Base-by-base conservation (phyloP, 2,329 filamentous ascomycete species). In the Chaetomium olivaceum region DNA sequence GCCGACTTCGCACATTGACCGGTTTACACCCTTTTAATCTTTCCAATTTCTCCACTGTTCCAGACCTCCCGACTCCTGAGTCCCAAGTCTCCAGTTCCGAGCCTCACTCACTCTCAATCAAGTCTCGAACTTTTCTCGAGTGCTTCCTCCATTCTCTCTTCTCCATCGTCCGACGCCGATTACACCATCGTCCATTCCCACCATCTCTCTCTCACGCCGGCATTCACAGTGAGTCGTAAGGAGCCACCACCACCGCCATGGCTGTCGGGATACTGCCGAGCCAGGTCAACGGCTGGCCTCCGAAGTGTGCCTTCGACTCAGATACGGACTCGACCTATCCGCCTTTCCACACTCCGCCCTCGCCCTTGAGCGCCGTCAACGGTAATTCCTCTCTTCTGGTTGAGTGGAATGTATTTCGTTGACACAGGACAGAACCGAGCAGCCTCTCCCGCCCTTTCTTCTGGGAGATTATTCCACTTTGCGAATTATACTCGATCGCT, bases 401-500 rank as follows among this genome's bases (percentile, higher is more conserved):
- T 2, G 19, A 27, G n/a, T 12, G 25, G 2, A 12, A 16, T 19
- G 11, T 16, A n/a, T 23, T 25, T 6, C 27, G 19, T 52, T 62
- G 29, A 59, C 25, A 29, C 29, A 4, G 0, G 25, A 31, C 21
- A 65, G 59, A 11, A 23, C 50, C 50, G 52, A 57, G 4, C 48
- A 51, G 25, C 5, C 46, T 46, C n/a, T 31, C 23, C 16, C 66
- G 68, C 19, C 67, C 67, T 2, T 68, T 67, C 36, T 68, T 68
- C 31, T 69, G 66, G 58, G 67, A 71, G 9, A 4, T 67, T 33
- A 60, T 71, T 9, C 48, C 63, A 14, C 54, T 71, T n/a, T 67
- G 69, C 29, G 70, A 70, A n/a, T 59, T 70, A 14, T 71, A 70
- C 58, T 66, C 65, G 2, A 54, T 69, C 43, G 65, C 56, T 16